Percentiles rank a stretch among this genome's conserved stretches.
phyloP scores from a whole-genome alignment of 2,329 filamentous ascomycete species.

The Didymella keratinophila region DNA sequence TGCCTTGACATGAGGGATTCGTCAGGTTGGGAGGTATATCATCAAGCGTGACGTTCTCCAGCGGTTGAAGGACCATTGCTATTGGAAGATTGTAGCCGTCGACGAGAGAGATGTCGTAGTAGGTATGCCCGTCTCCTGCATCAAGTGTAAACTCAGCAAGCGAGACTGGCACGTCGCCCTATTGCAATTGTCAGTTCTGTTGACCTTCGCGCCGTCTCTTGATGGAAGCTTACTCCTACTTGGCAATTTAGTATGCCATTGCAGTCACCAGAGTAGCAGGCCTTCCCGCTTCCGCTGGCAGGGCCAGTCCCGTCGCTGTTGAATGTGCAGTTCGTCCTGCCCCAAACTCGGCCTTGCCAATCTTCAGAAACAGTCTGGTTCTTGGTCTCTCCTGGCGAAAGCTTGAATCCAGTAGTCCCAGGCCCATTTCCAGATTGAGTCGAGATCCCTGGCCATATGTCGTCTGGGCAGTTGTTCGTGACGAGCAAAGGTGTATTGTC shows the following conservation, averaged over 20 bases:
- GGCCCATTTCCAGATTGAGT: conserved; percentile 77
- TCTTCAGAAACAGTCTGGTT: conserved; percentile 72
- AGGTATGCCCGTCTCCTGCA: conserved; percentile 72
- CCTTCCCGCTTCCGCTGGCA: conserved; percentile 57
- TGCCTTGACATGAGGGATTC: conserved; percentile 79
- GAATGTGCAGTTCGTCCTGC: conserved; percentile 82
- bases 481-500: conserved; percentile 66
- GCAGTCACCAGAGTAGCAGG: conserved; percentile 80
- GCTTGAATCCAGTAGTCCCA: conserved; percentile 71
- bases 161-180: conserved; percentile 77
- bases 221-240: conserved; percentile 65
- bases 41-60: conserved; percentile 66
- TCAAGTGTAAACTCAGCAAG: conserved; percentile 82
- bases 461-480: conserved; percentile 74
- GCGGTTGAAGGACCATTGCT: conserved; percentile 61
- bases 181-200: conserved; percentile 9
- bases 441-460: conserved; percentile 77
- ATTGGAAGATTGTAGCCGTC: conserved; percentile 85
- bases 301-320: conserved; percentile 67
- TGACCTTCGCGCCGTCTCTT: background rate
- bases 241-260: conserved; percentile 73
- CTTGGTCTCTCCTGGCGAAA: conserved; percentile 65
- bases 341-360: conserved; percentile 86
- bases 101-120: conserved; percentile 85
- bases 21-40: conserved; percentile 77